phyloP scores from a whole-genome alignment of 2,329 filamentous ascomycete genomes.

The Ilyonectria robusta region DNA sequence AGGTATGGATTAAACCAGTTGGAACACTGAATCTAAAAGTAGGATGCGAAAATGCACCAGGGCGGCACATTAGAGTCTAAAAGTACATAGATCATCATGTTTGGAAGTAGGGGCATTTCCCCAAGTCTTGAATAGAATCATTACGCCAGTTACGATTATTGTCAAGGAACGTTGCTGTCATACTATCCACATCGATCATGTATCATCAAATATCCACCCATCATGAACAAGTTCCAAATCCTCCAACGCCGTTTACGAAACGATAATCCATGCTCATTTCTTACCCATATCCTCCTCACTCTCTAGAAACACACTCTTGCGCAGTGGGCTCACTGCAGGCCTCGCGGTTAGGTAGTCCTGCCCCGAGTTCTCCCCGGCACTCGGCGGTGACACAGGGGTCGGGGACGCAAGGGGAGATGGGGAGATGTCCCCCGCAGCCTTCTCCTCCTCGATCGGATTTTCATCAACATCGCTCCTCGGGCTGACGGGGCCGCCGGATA shows the following conservation, averaged over 20 bases:
- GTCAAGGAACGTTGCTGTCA: slow-evolving; percentile 1
- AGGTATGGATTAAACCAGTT: not conserved
- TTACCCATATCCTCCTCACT: slow-evolving; percentile 57
- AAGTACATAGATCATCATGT: slow-evolving; percentile 13
- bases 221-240: slow-evolving; percentile 12
- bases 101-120: slow-evolving; percentile 1
- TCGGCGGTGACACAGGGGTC: slow-evolving; percentile 49
- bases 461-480: slow-evolving; percentile 34
- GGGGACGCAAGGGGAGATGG: slow-evolving; percentile 31
- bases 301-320: slow-evolving; percentile 60
- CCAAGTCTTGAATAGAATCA: slow-evolving; percentile 15
- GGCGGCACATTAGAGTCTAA: slow-evolving; percentile 1
- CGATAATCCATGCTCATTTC: slow-evolving; percentile 25
- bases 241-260: slow-evolving; percentile 39
- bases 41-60: not conserved
- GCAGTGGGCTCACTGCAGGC: slow-evolving; percentile 44
- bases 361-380: slow-evolving; percentile 42
- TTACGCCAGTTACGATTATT: slow-evolving; percentile 25
- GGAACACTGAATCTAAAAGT: not conserved
- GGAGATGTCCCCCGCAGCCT: slow-evolving; percentile 21
- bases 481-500: slow-evolving; percentile 38
- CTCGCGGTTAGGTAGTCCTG: slow-evolving; percentile 50
- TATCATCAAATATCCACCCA: slow-evolving; percentile 21
- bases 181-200: slow-evolving; percentile 7
- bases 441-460: slow-evolving; percentile 24